Percentiles rank a stretch among this genome's conserved stretches.
phyloP scores from a whole-genome alignment of 306 rosid species.

The Glycyrrhiza uralensis region DNA sequence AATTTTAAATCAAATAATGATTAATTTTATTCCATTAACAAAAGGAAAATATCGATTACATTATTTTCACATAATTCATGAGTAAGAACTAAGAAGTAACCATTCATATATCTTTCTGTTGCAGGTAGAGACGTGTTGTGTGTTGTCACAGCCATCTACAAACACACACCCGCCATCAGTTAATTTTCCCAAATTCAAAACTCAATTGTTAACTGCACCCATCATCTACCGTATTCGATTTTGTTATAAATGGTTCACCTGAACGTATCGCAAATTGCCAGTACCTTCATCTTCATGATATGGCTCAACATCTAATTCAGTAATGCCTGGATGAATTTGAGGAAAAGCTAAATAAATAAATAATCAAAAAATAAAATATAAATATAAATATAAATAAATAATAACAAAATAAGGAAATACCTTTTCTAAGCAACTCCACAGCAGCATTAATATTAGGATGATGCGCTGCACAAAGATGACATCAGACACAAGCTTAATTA shows the following conservation, averaged over 20 bases:
- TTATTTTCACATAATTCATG: background rate
- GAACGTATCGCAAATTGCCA: conserved; percentile 84
- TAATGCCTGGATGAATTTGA: conserved; percentile 50
- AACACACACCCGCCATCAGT: conserved; percentile 8
- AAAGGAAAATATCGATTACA: background rate
- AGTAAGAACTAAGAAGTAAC: conserved; percentile 43
- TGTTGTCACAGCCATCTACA: conserved; percentile 97
- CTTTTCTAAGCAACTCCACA: conserved; percentile 69
- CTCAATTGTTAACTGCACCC: background rate
- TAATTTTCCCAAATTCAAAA: conserved; percentile 10
- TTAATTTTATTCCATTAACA: conserved; percentile 1
- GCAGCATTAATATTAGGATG: conserved; percentile 93
- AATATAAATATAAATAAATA: background rate
- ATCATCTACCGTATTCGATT: background rate
- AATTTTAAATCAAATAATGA: conserved; percentile 16
- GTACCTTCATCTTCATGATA: conserved; percentile 85
- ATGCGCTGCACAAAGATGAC: conserved; percentile 58
- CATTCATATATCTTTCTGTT: conserved; percentile 74
- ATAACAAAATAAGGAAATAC: conserved; percentile 32
- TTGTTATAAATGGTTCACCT: conserved; percentile 34
- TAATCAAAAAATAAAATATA: background rate
- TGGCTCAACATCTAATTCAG: conserved; percentile 52
- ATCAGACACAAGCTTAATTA: background rate
- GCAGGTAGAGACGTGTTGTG: conserved; percentile 78
- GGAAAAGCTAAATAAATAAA: background rate